Evolutionary conservation across 768 basidiomycete genomes (phyloP), one percentile per base, ranked within the genome.

Genomic region (Aureoboletus auriporus): DNA sequence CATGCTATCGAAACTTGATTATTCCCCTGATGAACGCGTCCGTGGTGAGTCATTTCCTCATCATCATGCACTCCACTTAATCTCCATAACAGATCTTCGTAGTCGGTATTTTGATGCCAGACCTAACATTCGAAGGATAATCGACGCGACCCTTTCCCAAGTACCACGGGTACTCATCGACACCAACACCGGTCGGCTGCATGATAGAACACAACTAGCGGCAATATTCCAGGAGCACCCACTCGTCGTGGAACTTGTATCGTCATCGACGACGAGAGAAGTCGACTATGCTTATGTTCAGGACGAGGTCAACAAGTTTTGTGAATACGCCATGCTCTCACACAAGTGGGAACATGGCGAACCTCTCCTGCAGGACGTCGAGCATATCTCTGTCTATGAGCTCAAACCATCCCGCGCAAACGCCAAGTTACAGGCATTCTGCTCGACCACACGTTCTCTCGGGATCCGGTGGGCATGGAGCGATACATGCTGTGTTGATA

Each of bases 391-490:
- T 0, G 26, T 59, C n/a, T 42, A 43, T 14, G 26, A 50, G 3
- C 46, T 59, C 4, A 14, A 34, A 4, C 1, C 30, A 33, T 46
- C 58, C 4, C 11, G 20, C 0, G 28, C 40, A 4, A 41, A 50
- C 11, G n/a, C 6, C 45, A 60, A 60, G 23, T 16, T 60, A 13
- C 33, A 38, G 17, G 35, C 2, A 1, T 52, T 59, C 14, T 59
- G 53, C n/a, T 4, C 6, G 0, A 40, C 55, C 6, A 31, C 6
- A 0, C 38, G 44, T 3, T 40, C 46, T 16, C 34, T 51, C 14
- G 47, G 50, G 0, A 58, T 52, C 16, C 23, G 6, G 13, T 59
- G 56, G 57, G 56, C 43, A 20, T 59, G 57, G 57, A 35, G 35
- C 1, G 56, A 58, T 16, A 58, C 56, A 1, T 57, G 47, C 23